These are phyloP conservation scores for Bipolaris victoriae DNA, from an alignment of 2,329 filamentous ascomycete genomes.

Conservation along the genomic window DNA sequence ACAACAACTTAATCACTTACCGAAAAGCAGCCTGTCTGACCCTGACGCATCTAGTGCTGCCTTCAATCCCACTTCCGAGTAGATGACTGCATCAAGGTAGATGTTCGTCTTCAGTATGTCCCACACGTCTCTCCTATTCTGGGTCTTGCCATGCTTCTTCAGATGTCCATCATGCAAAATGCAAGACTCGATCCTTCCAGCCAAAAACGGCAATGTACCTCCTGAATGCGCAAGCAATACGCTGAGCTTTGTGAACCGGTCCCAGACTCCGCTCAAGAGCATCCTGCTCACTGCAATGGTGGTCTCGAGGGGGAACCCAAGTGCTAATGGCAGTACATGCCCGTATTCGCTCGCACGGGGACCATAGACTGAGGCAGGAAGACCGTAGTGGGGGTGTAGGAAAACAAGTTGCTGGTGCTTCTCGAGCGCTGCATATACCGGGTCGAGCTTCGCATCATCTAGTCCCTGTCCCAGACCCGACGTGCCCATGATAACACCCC, in stretches of 20 bases:
- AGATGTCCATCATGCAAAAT: conserved; percentile 82
- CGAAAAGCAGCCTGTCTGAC: conserved; percentile 75
- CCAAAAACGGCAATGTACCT: conserved; percentile 86
- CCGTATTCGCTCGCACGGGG: conserved; percentile 76
- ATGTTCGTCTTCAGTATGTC: conserved; percentile 75
- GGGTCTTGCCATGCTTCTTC: conserved; percentile 65
- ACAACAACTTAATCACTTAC: conserved; percentile 42
- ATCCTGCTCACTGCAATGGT: conserved; percentile 88
- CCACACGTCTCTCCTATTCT: conserved; percentile 65
- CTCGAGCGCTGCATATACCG: conserved; percentile 73
- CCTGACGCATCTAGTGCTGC: conserved; percentile 73
- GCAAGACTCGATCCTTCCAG: conserved; percentile 86
- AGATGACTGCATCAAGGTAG: conserved; percentile 86
- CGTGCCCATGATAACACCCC: conserved; percentile 89
- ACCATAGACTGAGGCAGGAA: conserved; percentile 81
- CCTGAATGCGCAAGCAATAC: conserved; percentile 88
- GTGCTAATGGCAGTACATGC: conserved; percentile 81
- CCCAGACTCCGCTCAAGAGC: conserved; percentile 86
- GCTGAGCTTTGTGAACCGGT: conserved; percentile 70
- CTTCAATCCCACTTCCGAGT: conserved; percentile 74
- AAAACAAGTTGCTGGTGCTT: conserved; percentile 72
- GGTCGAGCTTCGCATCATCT: conserved; percentile 75
- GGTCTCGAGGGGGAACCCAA: conserved; percentile 91
- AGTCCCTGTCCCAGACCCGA: conserved; percentile 79
- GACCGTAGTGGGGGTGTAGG: conserved; percentile 89